These are phyloP conservation scores for Limonium bicolor DNA, from an alignment of 148 eudicot species.

Conservation along the genomic window DNA sequence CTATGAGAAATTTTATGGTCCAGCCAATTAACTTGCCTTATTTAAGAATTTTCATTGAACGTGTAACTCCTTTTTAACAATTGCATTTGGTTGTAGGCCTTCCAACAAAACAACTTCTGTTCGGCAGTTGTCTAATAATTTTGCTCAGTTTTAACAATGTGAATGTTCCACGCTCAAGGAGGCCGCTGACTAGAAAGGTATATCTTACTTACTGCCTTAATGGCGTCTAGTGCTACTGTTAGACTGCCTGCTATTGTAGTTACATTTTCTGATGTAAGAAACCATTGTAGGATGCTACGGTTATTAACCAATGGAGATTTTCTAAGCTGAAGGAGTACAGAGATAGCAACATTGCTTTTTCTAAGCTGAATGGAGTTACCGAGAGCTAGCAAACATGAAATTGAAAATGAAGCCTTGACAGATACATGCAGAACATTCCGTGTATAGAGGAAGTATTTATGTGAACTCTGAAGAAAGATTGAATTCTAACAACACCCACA, in stretches of 20 bases:
- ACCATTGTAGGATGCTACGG: slow-evolving; percentile 59
- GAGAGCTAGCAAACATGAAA: slow-evolving; percentile 43
- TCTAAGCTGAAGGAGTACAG: slow-evolving; percentile 70
- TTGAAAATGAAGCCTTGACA: slow-evolving; percentile 83
- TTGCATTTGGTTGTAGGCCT: slow-evolving; percentile 55
- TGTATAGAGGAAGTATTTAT: slow-evolving; percentile 66
- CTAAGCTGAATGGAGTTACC: no score
- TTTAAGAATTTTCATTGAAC: no score
- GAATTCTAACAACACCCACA: slow-evolving; percentile 17
- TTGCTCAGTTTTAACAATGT: slow-evolving; percentile 86
- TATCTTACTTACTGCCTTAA: not conserved
- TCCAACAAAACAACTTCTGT: slow-evolving; percentile 42
- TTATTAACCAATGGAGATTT: slow-evolving; percentile 87
- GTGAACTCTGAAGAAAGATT: no score
- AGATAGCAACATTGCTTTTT: no score
- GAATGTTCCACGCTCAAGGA: slow-evolving; percentile 67
- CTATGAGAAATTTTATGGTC: no score
- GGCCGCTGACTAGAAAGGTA: slow-evolving; percentile 84
- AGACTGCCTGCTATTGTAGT: not conserved
- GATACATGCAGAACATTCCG: slow-evolving; percentile 69
- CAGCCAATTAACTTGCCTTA: no score
- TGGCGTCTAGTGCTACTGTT: not conserved
- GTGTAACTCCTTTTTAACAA: no score
- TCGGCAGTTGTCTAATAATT: slow-evolving; percentile 77
- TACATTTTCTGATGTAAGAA: slow-evolving; percentile 6